Evolutionary conservation across 2,329 filamentous ascomycete genomes (phyloP).

Genomic region (Tolypocladium nubicola): DNA sequence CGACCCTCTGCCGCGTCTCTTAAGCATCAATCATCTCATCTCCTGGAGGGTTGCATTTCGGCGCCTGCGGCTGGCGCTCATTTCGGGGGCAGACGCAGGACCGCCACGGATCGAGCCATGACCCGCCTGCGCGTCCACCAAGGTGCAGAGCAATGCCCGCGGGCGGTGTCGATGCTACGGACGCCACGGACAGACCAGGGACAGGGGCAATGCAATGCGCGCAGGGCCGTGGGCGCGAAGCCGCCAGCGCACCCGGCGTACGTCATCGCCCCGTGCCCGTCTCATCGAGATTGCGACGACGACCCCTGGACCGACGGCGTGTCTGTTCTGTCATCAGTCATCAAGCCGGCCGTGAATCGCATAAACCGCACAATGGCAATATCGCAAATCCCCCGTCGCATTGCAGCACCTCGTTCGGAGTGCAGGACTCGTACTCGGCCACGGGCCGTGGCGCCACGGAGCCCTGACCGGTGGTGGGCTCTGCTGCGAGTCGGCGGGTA

Average conservation of each 20-base stretch:
- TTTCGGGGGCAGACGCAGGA: not conserved
- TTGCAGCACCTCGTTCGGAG: no score
- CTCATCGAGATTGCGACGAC: slow-evolving; percentile 1
- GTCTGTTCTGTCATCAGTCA: not conserved
- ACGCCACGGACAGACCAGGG: not conserved
- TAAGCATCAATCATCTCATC: not conserved
- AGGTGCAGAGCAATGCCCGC: not conserved
- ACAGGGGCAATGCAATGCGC: not conserved
- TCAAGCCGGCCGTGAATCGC: not conserved
- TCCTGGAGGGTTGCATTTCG: not conserved
- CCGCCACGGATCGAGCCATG: not conserved
- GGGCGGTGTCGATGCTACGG: not conserved
- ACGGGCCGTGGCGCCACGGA: not conserved
- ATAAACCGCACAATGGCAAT: not conserved
- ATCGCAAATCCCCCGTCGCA: not conserved
- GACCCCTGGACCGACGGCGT: not conserved
- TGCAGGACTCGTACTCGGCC: no score
- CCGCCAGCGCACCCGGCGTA: not conserved
- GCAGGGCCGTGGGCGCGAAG: not conserved
- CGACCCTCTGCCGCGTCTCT: not conserved
- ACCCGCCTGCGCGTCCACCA: not conserved
- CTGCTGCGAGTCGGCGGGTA: not conserved
- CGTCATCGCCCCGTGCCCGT: slow-evolving; percentile 2
- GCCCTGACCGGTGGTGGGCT: not conserved
- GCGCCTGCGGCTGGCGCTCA: not conserved